phyloP scores from a whole-genome alignment of 75 land plant species.

The Larix kaempferi region DNA sequence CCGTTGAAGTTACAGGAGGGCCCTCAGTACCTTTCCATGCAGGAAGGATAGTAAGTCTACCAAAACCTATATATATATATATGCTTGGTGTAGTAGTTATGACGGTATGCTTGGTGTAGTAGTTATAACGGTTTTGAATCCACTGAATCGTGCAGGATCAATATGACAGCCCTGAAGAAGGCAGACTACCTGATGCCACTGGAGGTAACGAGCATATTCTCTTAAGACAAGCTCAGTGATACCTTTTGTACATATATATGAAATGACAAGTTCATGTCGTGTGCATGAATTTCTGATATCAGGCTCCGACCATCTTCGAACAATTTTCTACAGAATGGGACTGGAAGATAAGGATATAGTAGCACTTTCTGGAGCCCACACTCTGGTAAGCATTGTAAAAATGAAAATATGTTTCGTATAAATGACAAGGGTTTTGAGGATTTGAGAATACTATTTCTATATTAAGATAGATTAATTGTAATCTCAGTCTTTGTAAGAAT shows the following conservation, averaged over 20 bases:
- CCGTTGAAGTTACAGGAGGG: conserved; percentile 53
- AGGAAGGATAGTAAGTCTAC: conserved; percentile 28
- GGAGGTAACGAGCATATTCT: conserved; percentile 15
- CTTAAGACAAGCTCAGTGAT: not conserved
- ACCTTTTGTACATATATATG: not conserved
- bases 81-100: not conserved
- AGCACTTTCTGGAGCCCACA: conserved; percentile 51
- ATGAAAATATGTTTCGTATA: too few species aligned
- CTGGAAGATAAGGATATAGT: conserved; percentile 41
- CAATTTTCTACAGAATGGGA: conserved; percentile 23
- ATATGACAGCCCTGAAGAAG: conserved; percentile 34
- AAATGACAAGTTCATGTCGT: not conserved
- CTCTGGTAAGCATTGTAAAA: conserved; percentile 17
- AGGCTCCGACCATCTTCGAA: conserved; percentile 20
- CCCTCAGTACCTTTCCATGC: conserved; percentile 47
- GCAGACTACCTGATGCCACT: conserved; percentile 43
- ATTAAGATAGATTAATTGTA: too few species aligned
- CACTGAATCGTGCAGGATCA: conserved; percentile 19
- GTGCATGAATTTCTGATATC: not conserved
- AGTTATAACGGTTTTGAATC: not conserved
- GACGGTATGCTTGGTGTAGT: not conserved
- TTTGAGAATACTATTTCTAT: too few species aligned
- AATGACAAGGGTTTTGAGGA: too few species aligned
- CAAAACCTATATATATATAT: not conserved
- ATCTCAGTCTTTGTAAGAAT: too few species aligned